A percentile compares a stretch with the other conserved stretches of the same genome.
These are phyloP conservation scores for Pseudomonodictys pantanalensis DNA, from an alignment of 495 filamentous ascomycete species.

Conservation along the genomic window DNA sequence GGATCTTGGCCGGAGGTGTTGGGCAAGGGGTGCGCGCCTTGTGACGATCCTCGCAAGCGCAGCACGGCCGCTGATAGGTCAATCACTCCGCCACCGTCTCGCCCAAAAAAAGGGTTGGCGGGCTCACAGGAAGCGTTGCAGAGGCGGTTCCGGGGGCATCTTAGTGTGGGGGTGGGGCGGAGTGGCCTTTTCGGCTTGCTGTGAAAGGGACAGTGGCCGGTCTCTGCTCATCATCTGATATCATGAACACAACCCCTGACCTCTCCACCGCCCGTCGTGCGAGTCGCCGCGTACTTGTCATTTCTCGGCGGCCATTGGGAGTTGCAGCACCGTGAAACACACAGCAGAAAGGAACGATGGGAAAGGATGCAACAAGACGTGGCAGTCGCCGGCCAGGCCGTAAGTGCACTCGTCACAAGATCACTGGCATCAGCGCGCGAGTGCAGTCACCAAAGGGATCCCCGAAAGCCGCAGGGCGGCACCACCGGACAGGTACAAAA, in stretches of 20 bases:
- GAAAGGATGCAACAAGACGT: slow-evolving; percentile 29
- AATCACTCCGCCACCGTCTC: slow-evolving; percentile 32
- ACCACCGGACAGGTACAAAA: background rate
- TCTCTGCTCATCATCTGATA: slow-evolving; percentile 33
- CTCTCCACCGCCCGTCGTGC: slow-evolving; percentile 7
- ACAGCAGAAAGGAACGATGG: slow-evolving; percentile 8
- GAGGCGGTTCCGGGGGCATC: slow-evolving; percentile 7
- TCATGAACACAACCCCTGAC: slow-evolving; percentile 18
- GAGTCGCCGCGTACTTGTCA: slow-evolving; percentile 6
- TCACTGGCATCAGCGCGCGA: slow-evolving; percentile 8
- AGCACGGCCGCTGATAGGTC: slow-evolving; percentile 27
- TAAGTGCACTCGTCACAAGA: slow-evolving; percentile 13
- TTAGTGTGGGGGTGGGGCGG: slow-evolving; percentile 33
- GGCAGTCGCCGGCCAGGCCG: slow-evolving; percentile 15
- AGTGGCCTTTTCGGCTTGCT: too few species aligned
- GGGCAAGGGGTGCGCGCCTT: slow-evolving; percentile 29
- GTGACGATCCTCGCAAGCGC: slow-evolving; percentile 35
- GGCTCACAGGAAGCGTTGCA: slow-evolving; percentile 26
- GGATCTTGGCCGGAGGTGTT: slow-evolving; percentile 30
- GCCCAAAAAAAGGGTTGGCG: slow-evolving; percentile 31
- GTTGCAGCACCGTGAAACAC: slow-evolving; percentile 10
- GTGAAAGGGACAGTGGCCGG: background rate
- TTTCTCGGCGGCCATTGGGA: background rate
- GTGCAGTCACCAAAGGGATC: slow-evolving; percentile 3
- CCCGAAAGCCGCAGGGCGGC: background rate